Conservation (phyloP, 495 filamentous ascomycete species). For the Glonium stellatum region DNA sequence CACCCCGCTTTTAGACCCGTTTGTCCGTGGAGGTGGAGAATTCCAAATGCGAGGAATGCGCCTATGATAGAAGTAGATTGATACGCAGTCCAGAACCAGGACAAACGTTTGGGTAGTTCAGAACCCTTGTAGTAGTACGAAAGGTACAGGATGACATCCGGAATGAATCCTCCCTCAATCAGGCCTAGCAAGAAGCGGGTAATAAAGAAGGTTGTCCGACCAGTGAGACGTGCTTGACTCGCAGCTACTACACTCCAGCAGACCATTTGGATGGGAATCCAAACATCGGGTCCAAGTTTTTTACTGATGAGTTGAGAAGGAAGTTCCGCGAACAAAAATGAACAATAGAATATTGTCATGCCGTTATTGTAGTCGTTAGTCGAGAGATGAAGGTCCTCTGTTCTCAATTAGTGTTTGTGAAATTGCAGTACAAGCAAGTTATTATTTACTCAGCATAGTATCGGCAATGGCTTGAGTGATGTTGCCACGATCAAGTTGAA, state of each 20-base stretch:
- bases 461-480: constrained; percentile 13
- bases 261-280: constrained; percentile 20
- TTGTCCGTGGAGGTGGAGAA: constrained; percentile 57
- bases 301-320: constrained; percentile 21
- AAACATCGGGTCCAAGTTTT: constrained; percentile 13
- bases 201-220: constrained; percentile 6
- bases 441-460: constrained; percentile 9
- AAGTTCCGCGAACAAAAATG: constrained; percentile 18
- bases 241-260: constrained; percentile 12
- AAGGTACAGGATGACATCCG: constrained; percentile 53
- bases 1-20: constrained; percentile 55
- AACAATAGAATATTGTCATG: constrained; percentile 10
- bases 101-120: constrained; percentile 58
- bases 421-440: background rate
- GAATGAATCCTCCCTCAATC: constrained; percentile 33
- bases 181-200: constrained; percentile 11
- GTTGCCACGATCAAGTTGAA: constrained; percentile 21
- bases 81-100: constrained; percentile 67
- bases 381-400: background rate
- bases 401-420: background rate
- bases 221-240: constrained; percentile 8
- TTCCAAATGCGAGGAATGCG: constrained; percentile 63
- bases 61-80: constrained; percentile 55
- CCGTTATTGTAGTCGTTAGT: constrained; percentile 15
- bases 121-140: constrained; percentile 67